These are phyloP conservation scores for Rhodosporidiobolus sp. DNA, from an alignment of 768 basidiomycete species.

Conservation along the genomic window DNA sequence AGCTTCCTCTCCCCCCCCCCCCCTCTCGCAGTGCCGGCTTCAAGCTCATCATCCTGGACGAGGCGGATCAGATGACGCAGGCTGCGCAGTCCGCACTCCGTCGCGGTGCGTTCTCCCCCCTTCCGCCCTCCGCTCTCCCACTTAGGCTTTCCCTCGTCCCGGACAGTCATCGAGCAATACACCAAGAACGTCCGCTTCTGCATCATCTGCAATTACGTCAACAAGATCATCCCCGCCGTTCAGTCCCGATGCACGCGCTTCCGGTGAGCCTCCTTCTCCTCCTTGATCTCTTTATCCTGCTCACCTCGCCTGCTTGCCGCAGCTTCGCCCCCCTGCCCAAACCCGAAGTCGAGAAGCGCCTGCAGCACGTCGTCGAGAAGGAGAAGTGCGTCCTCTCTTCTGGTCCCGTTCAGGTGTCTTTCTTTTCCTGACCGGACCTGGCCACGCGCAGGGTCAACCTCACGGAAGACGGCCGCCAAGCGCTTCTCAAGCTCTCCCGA, in stretches of 20 bases:
- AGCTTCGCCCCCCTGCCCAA: conserved; percentile 84
- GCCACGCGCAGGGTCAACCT: conserved; percentile 66
- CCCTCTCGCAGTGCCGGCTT: conserved; percentile 66
- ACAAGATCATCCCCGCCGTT: conserved; percentile 97
- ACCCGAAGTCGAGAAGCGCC: conserved; percentile 74
- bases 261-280: conserved; percentile 50
- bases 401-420: neutral
- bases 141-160: neutral
- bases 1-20: neutral
- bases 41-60: conserved; percentile 96
- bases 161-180: conserved; percentile 86
- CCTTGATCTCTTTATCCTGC: neutral
- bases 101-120: conserved; percentile 53
- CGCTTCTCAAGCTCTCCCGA: conserved; percentile 86
- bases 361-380: conserved; percentile 71
- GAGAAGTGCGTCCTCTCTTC: conserved; percentile 63
- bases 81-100: conserved; percentile 94
- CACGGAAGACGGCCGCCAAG: conserved; percentile 78
- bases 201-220: conserved; percentile 99
- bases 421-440: neutral
- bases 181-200: conserved; percentile 98
- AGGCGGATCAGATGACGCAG: conserved; percentile 99
- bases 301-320: neutral
- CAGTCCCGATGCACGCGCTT: conserved; percentile 98
- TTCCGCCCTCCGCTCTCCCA: neutral